phyloP scores from a whole-genome alignment of 495 filamentous ascomycete genomes.

The Daldinia childiae region DNA sequence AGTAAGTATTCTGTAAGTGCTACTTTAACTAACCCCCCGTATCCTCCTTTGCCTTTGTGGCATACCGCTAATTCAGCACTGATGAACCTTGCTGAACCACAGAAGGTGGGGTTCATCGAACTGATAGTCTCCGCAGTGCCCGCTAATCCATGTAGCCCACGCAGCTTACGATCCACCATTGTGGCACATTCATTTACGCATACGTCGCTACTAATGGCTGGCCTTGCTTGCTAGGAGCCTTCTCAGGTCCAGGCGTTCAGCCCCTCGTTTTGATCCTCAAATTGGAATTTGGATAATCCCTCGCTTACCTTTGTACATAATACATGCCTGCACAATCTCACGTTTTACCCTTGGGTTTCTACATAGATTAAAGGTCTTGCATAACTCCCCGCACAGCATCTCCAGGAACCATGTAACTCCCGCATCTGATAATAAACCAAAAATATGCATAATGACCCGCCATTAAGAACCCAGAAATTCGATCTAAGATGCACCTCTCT shows the following conservation, averaged over 20 bases:
- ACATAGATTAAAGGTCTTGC: not conserved
- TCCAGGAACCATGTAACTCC: conserved; percentile 29
- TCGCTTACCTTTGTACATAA: conserved; percentile 10
- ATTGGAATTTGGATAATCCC: conserved; percentile 39
- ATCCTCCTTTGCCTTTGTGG: not conserved
- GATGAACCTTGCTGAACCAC: conserved; percentile 15
- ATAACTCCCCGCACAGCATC: conserved; percentile 31
- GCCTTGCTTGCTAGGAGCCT: not conserved
- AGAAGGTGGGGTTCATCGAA: conserved; percentile 25
- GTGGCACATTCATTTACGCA: conserved; percentile 29
- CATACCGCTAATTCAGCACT: conserved; percentile 3
- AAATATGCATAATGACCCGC: conserved; percentile 28
- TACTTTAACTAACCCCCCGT: not conserved
- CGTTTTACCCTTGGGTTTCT: conserved; percentile 28
- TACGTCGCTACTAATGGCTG: conserved; percentile 14
- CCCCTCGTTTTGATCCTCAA: conserved; percentile 25
- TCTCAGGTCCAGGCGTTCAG: conserved; percentile 23
- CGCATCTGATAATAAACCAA: conserved; percentile 22
- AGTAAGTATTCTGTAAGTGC: not conserved
- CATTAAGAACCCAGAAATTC: conserved; percentile 12
- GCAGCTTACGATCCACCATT: conserved; percentile 2
- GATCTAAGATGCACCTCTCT: too few species aligned
- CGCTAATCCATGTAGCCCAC: not conserved
- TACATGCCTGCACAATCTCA: conserved; percentile 25
- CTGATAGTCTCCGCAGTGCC: conserved; percentile 1